Base-by-base conservation (phyloP, 78 protist genomes). In the Isochrysis galbana region DNA sequence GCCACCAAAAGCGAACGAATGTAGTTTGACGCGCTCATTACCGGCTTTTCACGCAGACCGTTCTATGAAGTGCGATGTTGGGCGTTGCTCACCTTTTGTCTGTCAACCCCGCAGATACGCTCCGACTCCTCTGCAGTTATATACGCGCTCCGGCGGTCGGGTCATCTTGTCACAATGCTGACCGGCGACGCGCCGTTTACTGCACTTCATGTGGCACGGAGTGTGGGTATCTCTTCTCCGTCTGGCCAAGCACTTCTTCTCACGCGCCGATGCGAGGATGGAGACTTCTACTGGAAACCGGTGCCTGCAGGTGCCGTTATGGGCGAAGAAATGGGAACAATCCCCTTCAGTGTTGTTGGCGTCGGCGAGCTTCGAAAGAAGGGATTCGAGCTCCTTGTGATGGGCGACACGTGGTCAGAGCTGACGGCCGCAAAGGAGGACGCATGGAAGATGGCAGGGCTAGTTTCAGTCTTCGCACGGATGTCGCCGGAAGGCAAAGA, bases 111-210 rank as follows among this genome's bases (percentile, higher is more conserved):
- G n/a, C n/a, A n/a, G n/a, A n/a, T n/a, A n/a, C 83, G 93, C 72
- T 21, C 48, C 36, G 93, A 90, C 80, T 70, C 93, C 1, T 19
- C 54, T 0, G 14, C 25, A 4, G 80, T 90, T 5, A 42, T 72
- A 5, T 0, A 5, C 47, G 80, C 83, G 39, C 93, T 90, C 22
- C 23, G 0, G 17, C 74, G 36, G 87, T 36, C 77, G 11, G 54
- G 23, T 19, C 94, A 93, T 87, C 34, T 2, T 25, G 67, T 88
- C 72, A 17, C 23, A 46, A 93, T 93, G 94, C 41, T 93, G 29
- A 93, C 94, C 36, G 94, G 94, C 41, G 94, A 93, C 91, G 91
- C 87, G 46, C 82, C 87, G 48, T 86, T 94, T 38, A 94, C 93
- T 39, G 95, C 95, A 45, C 78, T 88, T 22, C 92, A 90, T 55